phyloP scores from a whole-genome alignment of 768 basidiomycete species.

The Suillus fuscotomentosus region DNA sequence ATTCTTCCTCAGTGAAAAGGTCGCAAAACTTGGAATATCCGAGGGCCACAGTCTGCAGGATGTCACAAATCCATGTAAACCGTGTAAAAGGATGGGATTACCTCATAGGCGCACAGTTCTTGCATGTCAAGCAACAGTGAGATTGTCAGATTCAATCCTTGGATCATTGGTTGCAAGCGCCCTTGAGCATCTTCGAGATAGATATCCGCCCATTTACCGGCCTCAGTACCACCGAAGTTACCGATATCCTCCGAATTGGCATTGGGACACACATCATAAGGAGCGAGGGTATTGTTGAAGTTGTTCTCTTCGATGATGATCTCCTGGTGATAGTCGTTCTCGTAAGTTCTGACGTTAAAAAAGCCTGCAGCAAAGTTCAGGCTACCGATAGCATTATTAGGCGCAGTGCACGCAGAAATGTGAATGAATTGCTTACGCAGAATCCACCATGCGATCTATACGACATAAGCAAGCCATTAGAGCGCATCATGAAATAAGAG shows the following conservation, averaged over 20 bases:
- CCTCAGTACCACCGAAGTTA: conserved; percentile 21
- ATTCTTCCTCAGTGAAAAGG: conserved; percentile 51
- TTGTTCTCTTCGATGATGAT: conserved; percentile 43
- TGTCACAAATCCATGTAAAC: not conserved
- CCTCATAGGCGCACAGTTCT: conserved; percentile 40
- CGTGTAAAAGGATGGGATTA: not conserved
- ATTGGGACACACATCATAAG: conserved; percentile 36
- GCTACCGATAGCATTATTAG: conserved; percentile 12
- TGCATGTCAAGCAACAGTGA: conserved; percentile 35
- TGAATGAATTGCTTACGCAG: conserved; percentile 19
- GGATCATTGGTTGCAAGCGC: conserved; percentile 32
- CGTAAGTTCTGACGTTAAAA: conserved; percentile 42
- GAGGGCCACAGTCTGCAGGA: conserved; percentile 42
- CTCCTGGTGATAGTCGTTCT: conserved; percentile 42
- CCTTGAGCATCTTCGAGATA: conserved; percentile 39
- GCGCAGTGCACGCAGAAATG: conserved; percentile 15
- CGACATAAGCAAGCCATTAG: not conserved
- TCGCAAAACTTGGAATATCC: conserved; percentile 49
- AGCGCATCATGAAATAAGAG: not conserved
- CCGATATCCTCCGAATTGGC: conserved; percentile 22
- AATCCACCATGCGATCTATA: conserved; percentile 33
- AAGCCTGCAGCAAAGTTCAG: conserved; percentile 52
- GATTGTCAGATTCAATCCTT: conserved; percentile 30
- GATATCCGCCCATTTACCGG: conserved; percentile 34
- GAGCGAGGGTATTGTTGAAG: conserved; percentile 48